Evolutionary conservation across 208 protist genomes (phyloP), one percentile per base, ranked within the genome.

Genomic region (Phytomonas sp.): DNA sequence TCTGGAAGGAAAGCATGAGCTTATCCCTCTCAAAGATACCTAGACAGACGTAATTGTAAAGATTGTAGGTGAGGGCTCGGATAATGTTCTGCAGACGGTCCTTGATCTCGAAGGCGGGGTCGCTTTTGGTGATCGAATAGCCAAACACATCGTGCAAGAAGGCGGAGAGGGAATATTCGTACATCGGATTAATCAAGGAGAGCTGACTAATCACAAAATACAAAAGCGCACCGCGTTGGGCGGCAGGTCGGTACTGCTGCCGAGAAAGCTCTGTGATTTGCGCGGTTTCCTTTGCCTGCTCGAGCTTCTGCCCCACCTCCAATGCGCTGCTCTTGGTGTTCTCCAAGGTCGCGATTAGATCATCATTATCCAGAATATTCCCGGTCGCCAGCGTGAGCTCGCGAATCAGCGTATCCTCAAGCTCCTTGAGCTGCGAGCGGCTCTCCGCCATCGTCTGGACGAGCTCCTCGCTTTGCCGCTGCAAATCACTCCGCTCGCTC

Each of bases 21-120:
- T 99, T 99, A 78, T 99, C 95, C 73, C 84, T 89, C 81, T 99
- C 98, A 76, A 99, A 99, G 63, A 99, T 95, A 65, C 97, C 96
- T 81, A 98, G 98, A 79, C 97, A 99, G 30, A 98, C 95, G 79
- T 99, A 99, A 68, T 94, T 92, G 89, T 99, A 99, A 12, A 99
- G 88, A 67, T 97, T 97, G 70, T 96, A 89, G 60, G 98, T 99
- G 10, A 99, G 84, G 31, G 91, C 88, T 33, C 91, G 77, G 68
- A 99, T 98, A 73, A 99, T 99, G 83, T 99, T 98, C 62, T 87
- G 86, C 36, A 99, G 83, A 32, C 98, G 88, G 71, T 97, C 88
- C 64, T 91, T 73, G 88, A 94, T 87, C 76, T 98, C 83, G 79
- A 95, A 97, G 29, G 92, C 95, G 10, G 86, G 81, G 73, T 97